These are phyloP conservation scores for Helotiales sp. DNA, from an alignment of 2,329 filamentous ascomycete species.

Conservation along the genomic window DNA sequence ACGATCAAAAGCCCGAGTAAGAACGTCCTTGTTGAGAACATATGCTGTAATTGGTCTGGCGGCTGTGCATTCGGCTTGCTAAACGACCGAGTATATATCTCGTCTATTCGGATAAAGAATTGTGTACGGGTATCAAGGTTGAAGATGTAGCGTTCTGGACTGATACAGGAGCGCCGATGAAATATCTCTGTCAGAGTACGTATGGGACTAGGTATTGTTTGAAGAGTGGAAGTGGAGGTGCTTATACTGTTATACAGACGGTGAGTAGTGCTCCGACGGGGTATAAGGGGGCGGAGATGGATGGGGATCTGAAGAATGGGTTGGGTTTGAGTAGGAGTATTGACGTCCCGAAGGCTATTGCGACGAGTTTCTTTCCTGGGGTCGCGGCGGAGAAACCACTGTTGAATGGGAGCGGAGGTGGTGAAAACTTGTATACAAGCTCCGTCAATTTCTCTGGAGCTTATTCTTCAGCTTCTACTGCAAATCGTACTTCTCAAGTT, in stretches of 20 bases:
- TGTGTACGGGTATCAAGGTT: neutral
- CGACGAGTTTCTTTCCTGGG: neutral
- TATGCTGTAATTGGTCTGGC: neutral
- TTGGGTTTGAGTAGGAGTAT: neutral
- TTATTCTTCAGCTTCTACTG: too few species aligned
- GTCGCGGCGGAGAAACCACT: neutral
- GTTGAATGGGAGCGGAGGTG: neutral
- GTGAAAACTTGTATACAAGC: too few species aligned
- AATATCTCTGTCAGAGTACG: neutral
- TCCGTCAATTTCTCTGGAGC: too few species aligned
- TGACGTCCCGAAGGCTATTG: neutral
- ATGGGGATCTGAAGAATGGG: neutral
- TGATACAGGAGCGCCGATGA: neutral
- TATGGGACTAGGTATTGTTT: neutral
- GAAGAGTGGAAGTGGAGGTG: neutral
- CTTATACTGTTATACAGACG: neutral
- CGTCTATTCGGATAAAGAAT: neutral
- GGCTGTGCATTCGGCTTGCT: neutral
- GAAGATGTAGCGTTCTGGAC: neutral
- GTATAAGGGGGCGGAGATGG: neutral
- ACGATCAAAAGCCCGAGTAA: neutral
- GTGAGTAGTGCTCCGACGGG: neutral
- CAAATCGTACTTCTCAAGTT: too few species aligned
- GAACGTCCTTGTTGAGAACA: neutral
- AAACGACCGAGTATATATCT: neutral